Evolutionary conservation across 768 basidiomycete species (phyloP), one percentile per base, ranked within the genome.

Genomic region (Leccinum longicurvipes): DNA sequence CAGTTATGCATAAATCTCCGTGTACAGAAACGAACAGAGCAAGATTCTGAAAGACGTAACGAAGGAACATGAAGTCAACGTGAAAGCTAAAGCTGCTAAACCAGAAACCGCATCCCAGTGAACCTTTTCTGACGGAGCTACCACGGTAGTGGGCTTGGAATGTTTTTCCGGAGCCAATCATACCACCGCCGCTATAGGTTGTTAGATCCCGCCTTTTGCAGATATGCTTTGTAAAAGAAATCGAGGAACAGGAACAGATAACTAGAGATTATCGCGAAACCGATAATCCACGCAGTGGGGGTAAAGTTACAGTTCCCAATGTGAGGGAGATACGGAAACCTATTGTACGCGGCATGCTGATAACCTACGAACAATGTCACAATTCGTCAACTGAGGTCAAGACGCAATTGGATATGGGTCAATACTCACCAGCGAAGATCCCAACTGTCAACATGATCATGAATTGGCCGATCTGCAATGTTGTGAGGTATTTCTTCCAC

Each of bases 401-500:
- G 1, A 15, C 0, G 2, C 17, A n/a, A 36, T n/a, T 34, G 0
- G n/a, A 11, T 14, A 21, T 2, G 2, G 11, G 14, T 27, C 1
- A 6, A 41, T 8, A 54, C 63, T 58, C 50, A 62, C 64, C n/a
- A 5, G 34, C 51, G 7, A 64, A 65, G 45, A 41, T 7, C 2
- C 10, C 46, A 1, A 42, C 7, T 11, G 23, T 45, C 19, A 65
- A 51, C 19, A 65, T 62, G 29, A 63, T 39, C 34, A 67, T 0
- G n/a, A 67, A 67, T 39, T 67, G 66, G 27, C 36, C n/a, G 6
- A 67, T 67, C 31, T 67, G 66, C 48, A 67, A 58, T 4, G 58
- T 50, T 4, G 65, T 67, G 7, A 67, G 65, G 36, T 67, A 42
- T 54, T 52, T n/a, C 53, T 67, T 67, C 65, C 65, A 67, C 65